Conservation (phyloP, 345 rosid genomes). For the Eucalyptus sp. region DNA sequence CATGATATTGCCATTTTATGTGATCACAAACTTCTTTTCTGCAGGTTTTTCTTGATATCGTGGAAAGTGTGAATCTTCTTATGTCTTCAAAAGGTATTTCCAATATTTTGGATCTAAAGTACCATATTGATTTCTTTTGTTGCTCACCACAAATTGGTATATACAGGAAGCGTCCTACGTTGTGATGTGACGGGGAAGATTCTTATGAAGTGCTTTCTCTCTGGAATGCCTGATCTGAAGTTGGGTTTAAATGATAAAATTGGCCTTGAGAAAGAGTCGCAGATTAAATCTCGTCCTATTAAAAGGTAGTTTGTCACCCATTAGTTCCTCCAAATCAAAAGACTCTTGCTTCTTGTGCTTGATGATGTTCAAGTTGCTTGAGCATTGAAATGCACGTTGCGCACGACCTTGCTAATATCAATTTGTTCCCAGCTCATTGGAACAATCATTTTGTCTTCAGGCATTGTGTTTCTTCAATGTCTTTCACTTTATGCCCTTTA, state of each 20-base stretch:
- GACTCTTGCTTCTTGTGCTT: not conserved
- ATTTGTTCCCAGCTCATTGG: not conserved
- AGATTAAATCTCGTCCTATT: slow-evolving; percentile 87
- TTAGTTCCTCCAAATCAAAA: not conserved
- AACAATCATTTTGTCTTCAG: not conserved
- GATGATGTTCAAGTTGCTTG: not conserved
- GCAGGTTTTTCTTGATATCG: slow-evolving; percentile 96
- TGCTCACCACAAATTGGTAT: slow-evolving; percentile 1
- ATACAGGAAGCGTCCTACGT: slow-evolving; percentile 78
- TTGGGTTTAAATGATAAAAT: slow-evolving; percentile 98
- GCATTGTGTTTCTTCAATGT: not conserved
- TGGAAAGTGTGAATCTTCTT: slow-evolving; percentile 96
- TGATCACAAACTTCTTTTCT: not conserved
- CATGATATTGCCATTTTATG: not conserved
- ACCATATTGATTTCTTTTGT: not conserved
- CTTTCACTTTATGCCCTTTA: not conserved
- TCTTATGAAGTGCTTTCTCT: slow-evolving; percentile 97
- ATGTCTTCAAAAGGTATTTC: slow-evolving; percentile 93
- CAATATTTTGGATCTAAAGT: not conserved
- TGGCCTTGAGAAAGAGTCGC: slow-evolving; percentile 98
- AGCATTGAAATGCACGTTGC: not conserved
- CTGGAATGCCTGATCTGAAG: slow-evolving; percentile 99
- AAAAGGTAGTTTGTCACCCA: slow-evolving; percentile 53
- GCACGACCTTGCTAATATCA: not conserved
- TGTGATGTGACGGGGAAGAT: slow-evolving; percentile 98